Conservation (phyloP, 2,329 filamentous ascomycete genomes). For the Amauroascus verrucosus region DNA sequence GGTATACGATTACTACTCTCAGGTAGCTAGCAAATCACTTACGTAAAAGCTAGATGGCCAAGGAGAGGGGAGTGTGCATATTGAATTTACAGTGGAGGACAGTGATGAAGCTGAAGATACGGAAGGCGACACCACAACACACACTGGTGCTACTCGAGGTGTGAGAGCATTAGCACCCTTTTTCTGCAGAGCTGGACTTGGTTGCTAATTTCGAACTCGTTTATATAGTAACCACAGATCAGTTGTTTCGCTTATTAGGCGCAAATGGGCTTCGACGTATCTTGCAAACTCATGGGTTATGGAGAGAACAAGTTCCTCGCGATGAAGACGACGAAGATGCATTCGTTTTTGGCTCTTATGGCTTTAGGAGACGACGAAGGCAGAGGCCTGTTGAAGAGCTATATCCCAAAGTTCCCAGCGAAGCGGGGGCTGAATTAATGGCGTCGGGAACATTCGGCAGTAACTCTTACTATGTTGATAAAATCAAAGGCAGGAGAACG, state of each 20-base stretch:
- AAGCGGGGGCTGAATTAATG: slow-evolving; percentile 69
- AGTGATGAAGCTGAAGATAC: slow-evolving; percentile 16
- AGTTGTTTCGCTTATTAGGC: slow-evolving; percentile 47
- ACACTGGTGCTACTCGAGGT: slow-evolving; percentile 20
- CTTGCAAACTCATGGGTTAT: slow-evolving; percentile 32
- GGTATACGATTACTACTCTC: slow-evolving; percentile 11
- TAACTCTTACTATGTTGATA: slow-evolving; percentile 47
- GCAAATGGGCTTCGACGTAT: slow-evolving; percentile 45
- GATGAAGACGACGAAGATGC: slow-evolving; percentile 20
- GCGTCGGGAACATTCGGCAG: slow-evolving; percentile 67
- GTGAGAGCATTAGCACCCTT: slow-evolving; percentile 1
- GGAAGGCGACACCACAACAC: slow-evolving; percentile 12
- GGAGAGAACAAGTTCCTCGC: slow-evolving; percentile 17
- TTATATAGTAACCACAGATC: slow-evolving; percentile 27
- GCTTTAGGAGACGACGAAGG: slow-evolving; percentile 38
- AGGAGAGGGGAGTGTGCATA: slow-evolving; percentile 22
- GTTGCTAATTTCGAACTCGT: background rate
- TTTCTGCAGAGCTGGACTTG: background rate
- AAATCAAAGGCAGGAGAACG: slow-evolving; percentile 46
- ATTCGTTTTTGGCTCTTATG: slow-evolving; percentile 18
- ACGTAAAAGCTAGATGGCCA: slow-evolving; percentile 12
- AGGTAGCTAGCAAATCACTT: background rate
- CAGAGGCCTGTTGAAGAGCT: slow-evolving; percentile 38
- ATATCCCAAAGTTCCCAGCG: slow-evolving; percentile 77
- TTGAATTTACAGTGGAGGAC: slow-evolving; percentile 25